Evolutionary conservation across 495 filamentous ascomycete species (phyloP), one percentile per base, ranked within the genome.

Genomic region (Acidiella bohemica): DNA sequence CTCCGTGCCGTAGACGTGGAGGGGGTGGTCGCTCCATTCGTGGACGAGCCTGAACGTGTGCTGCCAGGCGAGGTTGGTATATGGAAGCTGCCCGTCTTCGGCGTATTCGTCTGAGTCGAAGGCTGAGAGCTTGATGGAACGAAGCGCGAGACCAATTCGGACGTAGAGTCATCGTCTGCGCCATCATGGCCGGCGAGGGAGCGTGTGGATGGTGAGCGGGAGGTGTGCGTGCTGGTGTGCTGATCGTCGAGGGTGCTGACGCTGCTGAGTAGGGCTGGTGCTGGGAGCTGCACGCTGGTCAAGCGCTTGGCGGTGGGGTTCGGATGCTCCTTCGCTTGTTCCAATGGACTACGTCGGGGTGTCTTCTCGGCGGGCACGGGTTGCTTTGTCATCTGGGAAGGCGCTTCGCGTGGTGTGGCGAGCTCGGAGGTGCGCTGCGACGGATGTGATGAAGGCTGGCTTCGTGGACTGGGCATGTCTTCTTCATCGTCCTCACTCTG

Each of bases 91-190:
- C 48, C 37, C 18, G 21, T 33, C 14, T 43, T 51, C 5, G 48
- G 48, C 1, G 48, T 51, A 19, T 37, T 42, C 25, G 43, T 51
- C 23, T 43, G 38, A 2, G 43, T 43, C 9, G 37, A 27, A 10
- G 48, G 48, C 24, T 51, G 48, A 4, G 48, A 51, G 11, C 32
- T 25, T 17, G 38, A 42, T n/a, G 42, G 42, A 3, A 51, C 14
- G 39, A 51, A 51, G 26, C 43, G 42, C 1, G 48, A 51, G 2
- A 51, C 39, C 8, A 51, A 28, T 21, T 51, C 43, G 2, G 42
- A 36, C 11, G n/a, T 11, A 9, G 42, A 37, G 4, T 42, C 32
- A 13, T 49, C 46, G 1, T 14, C 9, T 5, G 31, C 27, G 2
- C 36, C 47, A n/a, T 50, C 42, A 13, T 34, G 20, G 30, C 47